Evolutionary conservation across 1,139 yeast genomes (phyloP).

Genomic region (Lodderomyces metapsilosis): DNA sequence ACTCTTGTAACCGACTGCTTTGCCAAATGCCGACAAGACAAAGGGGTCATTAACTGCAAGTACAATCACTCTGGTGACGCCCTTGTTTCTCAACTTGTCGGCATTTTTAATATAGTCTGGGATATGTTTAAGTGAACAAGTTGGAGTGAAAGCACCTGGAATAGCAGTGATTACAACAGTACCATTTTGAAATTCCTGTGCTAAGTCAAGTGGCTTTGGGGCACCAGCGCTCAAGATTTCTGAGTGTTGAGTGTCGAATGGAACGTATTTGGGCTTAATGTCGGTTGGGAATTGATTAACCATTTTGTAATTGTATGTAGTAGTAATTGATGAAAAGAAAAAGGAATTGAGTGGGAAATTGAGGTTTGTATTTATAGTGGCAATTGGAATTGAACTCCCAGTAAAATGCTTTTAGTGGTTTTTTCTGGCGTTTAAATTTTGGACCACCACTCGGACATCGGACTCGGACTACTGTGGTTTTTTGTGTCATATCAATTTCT

Average conservation of each 20-base stretch:
- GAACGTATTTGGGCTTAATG: constrained; percentile 55
- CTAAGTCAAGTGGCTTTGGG: constrained; percentile 52
- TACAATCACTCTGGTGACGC: constrained; percentile 70
- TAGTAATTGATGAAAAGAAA: background rate
- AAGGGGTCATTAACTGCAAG: constrained; percentile 82
- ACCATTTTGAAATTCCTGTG: constrained; percentile 48
- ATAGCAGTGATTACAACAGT: constrained; percentile 73
- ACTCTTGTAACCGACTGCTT: constrained; percentile 56
- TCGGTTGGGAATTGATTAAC: constrained; percentile 48
- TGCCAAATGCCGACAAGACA: constrained; percentile 80
- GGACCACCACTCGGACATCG: too few species aligned
- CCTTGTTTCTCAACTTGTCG: constrained; percentile 57
- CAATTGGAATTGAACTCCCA: too few species aligned
- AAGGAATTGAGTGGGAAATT: background rate
- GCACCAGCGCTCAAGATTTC: constrained; percentile 50
- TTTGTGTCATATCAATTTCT: too few species aligned
- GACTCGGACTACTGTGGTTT: too few species aligned
- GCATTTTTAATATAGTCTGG: constrained; percentile 65
- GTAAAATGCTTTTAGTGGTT: too few species aligned
- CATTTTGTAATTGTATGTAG: background rate
- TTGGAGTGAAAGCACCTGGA: constrained; percentile 92
- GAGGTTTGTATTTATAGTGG: too few species aligned
- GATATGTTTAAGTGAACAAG: constrained; percentile 79
- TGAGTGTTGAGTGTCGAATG: constrained; percentile 45
- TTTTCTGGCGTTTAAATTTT: too few species aligned